These are phyloP conservation scores for Bromus sterilis DNA, from an alignment of 176 grass and related monocot genomes.

Conservation along the genomic window DNA sequence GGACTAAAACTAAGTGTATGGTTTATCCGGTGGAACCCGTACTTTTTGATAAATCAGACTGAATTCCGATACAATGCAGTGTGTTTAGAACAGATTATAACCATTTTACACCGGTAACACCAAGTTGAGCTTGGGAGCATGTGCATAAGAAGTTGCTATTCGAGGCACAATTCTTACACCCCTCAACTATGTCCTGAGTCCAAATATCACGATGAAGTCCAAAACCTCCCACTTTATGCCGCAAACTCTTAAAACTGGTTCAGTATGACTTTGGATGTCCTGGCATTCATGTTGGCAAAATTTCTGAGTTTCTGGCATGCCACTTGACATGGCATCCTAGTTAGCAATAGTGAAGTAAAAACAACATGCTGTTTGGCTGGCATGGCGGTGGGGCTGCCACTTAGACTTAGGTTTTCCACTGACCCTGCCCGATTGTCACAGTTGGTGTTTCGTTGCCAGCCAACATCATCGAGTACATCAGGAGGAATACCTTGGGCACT, in stretches of 20 bases:
- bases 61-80: background rate
- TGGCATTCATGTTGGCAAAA: background rate
- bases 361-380: background rate
- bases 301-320: background rate
- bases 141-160: too few species aligned
- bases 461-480: background rate
- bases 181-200: background rate
- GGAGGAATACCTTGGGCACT: background rate
- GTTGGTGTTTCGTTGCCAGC: background rate
- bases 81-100: constrained; percentile 12
- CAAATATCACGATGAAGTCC: too few species aligned
- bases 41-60: background rate
- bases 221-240: too few species aligned
- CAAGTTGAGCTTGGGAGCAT: too few species aligned
- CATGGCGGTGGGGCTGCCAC: background rate
- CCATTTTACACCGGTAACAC: too few species aligned
- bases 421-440: background rate
- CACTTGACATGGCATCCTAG: background rate
- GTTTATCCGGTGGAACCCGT: background rate
- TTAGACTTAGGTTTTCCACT: background rate
- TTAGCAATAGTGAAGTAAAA: background rate
- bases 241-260: background rate
- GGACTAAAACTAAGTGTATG: background rate
- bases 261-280: background rate
- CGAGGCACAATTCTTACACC: too few species aligned